Evolutionary conservation across 1,284 basidiomycete species (phyloP), one percentile per base, ranked within the genome.

Genomic region (Malassezia furfur): DNA sequence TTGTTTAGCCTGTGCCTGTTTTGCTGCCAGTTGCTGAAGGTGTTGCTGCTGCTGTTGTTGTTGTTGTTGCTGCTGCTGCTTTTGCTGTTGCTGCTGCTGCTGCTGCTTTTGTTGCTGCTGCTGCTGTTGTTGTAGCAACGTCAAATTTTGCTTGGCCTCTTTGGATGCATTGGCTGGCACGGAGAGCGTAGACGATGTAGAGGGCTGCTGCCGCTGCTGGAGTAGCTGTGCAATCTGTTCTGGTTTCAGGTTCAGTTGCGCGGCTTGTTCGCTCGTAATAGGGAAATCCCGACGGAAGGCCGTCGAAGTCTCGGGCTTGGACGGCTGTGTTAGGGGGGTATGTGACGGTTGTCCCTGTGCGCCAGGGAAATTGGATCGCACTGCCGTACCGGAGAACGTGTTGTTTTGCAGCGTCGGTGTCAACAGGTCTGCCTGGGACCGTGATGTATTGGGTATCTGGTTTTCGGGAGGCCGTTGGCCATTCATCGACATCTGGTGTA

Each of bases 401-500:
- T 7, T 28, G 25, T 7, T 28, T 28, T 28, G 25, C 25, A 28
- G 25, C 25, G 25, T 28, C 25, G 3, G 25, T 3, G 25, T 28
- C 25, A 28, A 15, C 9, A 34, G 3, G 11, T 43, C 40, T 2
- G 40, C 11, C 7, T 22, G 12, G 9, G 40, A 15, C 14, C 40
- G 40, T 25, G 17, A 19, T 2, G 25, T 15, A 45, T n/a, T 45
- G n/a, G n/a, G 25, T n/a, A 28, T 45, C 9, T 15, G 25, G 19
- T 45, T 45, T 11, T 36, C 60, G 55, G 21, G 12, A 4, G 17
- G 21, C 5, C 56, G 15, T 43, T 50, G 30, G 21, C 19, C 32
- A 47, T 59, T 58, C 62, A 68, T 66, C 5, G 64, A 61, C 54
- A 63, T 61, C 50, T 68, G 66, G 19, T 69, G 67, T 17, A 66